Base-by-base conservation (phyloP, 2,329 filamentous ascomycete genomes). In the Fusarium sp. region DNA sequence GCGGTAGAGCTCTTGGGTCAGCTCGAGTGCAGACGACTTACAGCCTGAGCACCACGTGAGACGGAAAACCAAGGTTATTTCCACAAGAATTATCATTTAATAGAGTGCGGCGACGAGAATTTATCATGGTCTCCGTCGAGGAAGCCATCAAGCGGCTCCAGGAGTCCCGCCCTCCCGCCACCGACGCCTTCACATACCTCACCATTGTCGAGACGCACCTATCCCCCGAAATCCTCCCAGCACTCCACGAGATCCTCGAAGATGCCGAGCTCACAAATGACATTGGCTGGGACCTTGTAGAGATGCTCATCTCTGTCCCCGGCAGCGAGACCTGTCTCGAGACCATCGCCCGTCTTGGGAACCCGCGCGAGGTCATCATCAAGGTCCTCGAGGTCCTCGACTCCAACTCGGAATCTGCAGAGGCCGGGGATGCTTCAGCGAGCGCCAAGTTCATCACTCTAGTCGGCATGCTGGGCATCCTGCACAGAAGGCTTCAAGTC, bases 231-330 rank as follows among this genome's bases (percentile, higher is more conserved):
- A 87, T 92, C 70, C 85, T 96, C 50, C 92, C 93, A 1, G 84
- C 89, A 5, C 86, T 96, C 54, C 89, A 94, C 76, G 87, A 92
- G 25, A 90, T 94, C 39, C 86, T 94, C 20, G 90, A 93, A 81
- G 91, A 94, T 86, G 85, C 87, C 11, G 86, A 89, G 67, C 85
- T 95, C 66, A 94, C 93, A 4, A 89, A 89, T 70, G 92, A 94
- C 66, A 95, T 96, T 77, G 94, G 94, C 59, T 97, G 94, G 94
- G 94, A 97, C 81, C 85, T 96, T 61, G 92, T 97, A 25, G 92
- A 93, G 79, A 90, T 94, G 78, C 88, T 97, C 6, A 87, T 95
- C 27, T 87, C 90, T 39, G 84, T 95, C 6, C 87, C 93, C 2
- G 90, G 88, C 14, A 92, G 92, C n/a, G 91, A 93, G 75, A 83